phyloP scores from a whole-genome alignment of 768 basidiomycete species.

The Podaxis sp. region DNA sequence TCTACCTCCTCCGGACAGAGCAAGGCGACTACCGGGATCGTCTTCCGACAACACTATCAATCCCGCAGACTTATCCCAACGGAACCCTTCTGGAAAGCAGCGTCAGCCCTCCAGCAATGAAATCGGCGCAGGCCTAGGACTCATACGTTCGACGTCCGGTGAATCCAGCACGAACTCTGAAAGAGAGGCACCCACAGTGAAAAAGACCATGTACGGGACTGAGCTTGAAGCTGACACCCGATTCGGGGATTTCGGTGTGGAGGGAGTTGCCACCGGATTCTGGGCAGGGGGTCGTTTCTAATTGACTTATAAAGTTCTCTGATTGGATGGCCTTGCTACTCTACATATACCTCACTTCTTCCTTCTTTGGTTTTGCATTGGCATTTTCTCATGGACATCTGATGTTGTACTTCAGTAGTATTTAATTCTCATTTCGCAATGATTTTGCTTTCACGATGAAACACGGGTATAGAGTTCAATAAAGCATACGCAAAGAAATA shows the following conservation, averaged over 20 bases:
- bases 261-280: constrained; percentile 72
- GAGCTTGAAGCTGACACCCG: constrained; percentile 81
- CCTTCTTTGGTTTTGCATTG: background rate
- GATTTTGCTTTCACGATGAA: background rate
- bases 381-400: constrained; percentile 12
- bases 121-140: constrained; percentile 42
- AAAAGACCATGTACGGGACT: constrained; percentile 82
- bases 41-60: constrained; percentile 26
- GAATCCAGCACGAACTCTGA: constrained; percentile 23
- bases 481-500: background rate
- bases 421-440: background rate
- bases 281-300: constrained; percentile 57
- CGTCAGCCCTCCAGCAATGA: constrained; percentile 43
- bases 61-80: constrained; percentile 38
- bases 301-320: constrained; percentile 11
- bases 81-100: constrained; percentile 25
- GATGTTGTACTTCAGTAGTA: constrained; percentile 11
- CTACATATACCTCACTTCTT: background rate
- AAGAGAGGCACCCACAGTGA: constrained; percentile 39
- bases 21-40: constrained; percentile 7
- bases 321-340: constrained; percentile 6
- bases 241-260: constrained; percentile 82
- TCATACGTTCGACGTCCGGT: constrained; percentile 31
- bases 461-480: background rate
- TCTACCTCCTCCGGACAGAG: constrained; percentile 39